Evolutionary conservation across 768 basidiomycete species (phyloP).

Genomic region (Mycena pura): DNA sequence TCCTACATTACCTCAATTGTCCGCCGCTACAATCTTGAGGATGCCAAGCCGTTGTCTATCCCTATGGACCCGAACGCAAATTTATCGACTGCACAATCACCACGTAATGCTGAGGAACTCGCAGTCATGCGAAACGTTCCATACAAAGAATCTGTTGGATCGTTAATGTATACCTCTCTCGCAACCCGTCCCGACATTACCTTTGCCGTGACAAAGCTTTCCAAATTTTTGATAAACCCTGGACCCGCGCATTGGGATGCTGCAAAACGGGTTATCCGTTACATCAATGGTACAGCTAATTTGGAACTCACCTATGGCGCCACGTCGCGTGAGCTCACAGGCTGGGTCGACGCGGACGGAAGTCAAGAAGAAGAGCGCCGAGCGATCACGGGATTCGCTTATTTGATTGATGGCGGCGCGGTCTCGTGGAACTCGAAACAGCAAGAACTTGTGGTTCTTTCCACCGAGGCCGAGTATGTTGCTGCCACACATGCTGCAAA

Average conservation of each 20-base stretch:
- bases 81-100: conserved; percentile 20
- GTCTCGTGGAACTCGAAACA: too few species aligned
- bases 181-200: too few species aligned
- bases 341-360: conserved; percentile 26
- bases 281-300: conserved; percentile 31
- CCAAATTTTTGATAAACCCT: conserved; percentile 36
- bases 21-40: conserved; percentile 27
- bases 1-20: conserved; percentile 31
- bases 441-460: too few species aligned
- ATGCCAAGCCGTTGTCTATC: conserved; percentile 22
- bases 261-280: conserved; percentile 41
- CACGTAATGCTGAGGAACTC: conserved; percentile 1
- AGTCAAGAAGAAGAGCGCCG: conserved; percentile 23
- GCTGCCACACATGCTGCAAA: too few species aligned
- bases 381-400: conserved; percentile 26
- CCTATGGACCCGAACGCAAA: conserved; percentile 25
- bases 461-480: too few species aligned
- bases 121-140: too few species aligned
- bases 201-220: conserved; percentile 29
- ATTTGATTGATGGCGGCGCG: background rate
- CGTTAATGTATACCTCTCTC: too few species aligned
- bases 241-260: conserved; percentile 39
- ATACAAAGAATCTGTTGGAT: too few species aligned
- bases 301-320: conserved; percentile 22
- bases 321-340: conserved; percentile 13